Evolutionary conservation across 2,329 filamentous ascomycete species (phyloP).

Genomic region (Aspergillus thermomutatus): DNA sequence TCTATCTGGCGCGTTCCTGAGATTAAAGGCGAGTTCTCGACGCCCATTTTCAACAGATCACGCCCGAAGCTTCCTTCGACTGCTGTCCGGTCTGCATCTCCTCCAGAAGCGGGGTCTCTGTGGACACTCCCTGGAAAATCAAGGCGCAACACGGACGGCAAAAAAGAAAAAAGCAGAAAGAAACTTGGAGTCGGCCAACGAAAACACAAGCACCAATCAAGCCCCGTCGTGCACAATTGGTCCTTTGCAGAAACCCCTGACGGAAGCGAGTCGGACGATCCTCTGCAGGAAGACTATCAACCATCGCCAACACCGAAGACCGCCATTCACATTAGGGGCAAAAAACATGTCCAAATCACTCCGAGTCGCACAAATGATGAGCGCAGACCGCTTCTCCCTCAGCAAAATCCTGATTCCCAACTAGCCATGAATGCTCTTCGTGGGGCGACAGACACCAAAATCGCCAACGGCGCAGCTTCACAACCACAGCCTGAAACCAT

Average conservation of each 20-base stretch:
- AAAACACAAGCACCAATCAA: slow-evolving; percentile 27
- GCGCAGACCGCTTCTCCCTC: background rate
- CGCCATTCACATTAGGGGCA: slow-evolving; percentile 21
- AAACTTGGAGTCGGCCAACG: slow-evolving; percentile 16
- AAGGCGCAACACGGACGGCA: slow-evolving; percentile 20
- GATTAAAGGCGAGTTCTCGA: slow-evolving; percentile 23
- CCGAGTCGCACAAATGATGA: slow-evolving; percentile 5
- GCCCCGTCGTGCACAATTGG: slow-evolving; percentile 32
- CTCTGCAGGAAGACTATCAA: slow-evolving; percentile 34
- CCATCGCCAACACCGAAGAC: slow-evolving; percentile 30
- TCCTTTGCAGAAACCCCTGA: slow-evolving; percentile 34
- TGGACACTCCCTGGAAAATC: slow-evolving; percentile 33
- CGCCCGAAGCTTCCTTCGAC: slow-evolving; percentile 9
- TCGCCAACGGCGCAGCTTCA: slow-evolving; percentile 5
- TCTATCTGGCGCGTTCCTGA: slow-evolving; percentile 31
- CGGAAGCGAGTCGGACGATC: slow-evolving; percentile 42
- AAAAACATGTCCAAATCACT: slow-evolving; percentile 6
- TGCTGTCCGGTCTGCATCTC: slow-evolving; percentile 26
- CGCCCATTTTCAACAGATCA: slow-evolving; percentile 20
- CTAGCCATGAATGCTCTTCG: slow-evolving; percentile 7
- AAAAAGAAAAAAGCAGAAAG: slow-evolving; percentile 18
- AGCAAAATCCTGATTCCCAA: background rate
- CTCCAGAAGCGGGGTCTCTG: slow-evolving; percentile 33
- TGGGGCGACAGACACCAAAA: slow-evolving; percentile 7
- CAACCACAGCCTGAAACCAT: background rate